Conservation (phyloP, 2,329 filamentous ascomycete genomes). For the Emergomyces orientalis region DNA sequence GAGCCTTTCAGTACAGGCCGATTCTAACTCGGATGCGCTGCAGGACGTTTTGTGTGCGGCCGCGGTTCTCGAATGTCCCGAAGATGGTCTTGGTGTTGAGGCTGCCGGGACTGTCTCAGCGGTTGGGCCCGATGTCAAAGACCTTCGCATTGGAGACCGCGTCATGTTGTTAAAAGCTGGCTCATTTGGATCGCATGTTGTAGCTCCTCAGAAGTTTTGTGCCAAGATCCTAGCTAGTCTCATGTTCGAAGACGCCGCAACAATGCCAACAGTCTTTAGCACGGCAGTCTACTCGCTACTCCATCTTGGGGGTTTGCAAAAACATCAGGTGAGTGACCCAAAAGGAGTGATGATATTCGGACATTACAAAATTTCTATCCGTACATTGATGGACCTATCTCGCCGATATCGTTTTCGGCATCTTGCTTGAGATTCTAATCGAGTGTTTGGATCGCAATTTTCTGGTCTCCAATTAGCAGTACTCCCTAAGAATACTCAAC, state of each 20-base stretch:
- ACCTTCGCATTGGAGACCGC: conserved; percentile 34
- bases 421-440: not conserved
- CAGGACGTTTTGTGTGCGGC: conserved; percentile 18
- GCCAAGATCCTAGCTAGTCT: conserved; percentile 23
- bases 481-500: not conserved
- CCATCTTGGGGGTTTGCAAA: conserved; percentile 16
- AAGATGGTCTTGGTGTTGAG: conserved; percentile 37
- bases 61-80: conserved; percentile 17
- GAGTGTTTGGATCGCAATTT: not conserved
- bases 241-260: conserved; percentile 21
- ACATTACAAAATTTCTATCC: not conserved
- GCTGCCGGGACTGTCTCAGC: conserved; percentile 32
- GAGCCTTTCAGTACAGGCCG: not conserved
- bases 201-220: conserved; percentile 11
- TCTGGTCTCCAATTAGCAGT: not conserved
- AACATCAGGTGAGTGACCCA: conserved; percentile 9
- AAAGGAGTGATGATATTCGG: not conserved
- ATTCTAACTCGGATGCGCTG: not conserved
- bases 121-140: conserved; percentile 22
- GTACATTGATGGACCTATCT: not conserved
- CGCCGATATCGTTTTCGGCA: not conserved
- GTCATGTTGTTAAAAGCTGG: conserved; percentile 18
- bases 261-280: conserved; percentile 19
- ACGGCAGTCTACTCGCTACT: conserved; percentile 22
- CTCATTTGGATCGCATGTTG: conserved; percentile 12